These are phyloP conservation scores for Alternaria triticimaculans DNA, from an alignment of 2,329 filamentous ascomycete genomes.

Conservation along the genomic window DNA sequence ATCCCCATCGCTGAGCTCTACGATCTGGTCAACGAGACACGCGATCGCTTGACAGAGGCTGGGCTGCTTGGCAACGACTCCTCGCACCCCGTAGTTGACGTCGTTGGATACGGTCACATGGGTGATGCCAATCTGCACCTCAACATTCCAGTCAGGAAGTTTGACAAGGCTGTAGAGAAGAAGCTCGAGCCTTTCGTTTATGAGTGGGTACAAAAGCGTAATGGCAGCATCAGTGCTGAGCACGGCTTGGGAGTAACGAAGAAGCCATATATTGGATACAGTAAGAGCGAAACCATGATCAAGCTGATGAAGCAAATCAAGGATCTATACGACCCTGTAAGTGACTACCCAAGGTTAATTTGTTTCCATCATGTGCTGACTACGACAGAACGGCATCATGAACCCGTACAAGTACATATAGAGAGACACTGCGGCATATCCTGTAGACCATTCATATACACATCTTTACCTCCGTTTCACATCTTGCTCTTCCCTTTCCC, in stretches of 20 bases:
- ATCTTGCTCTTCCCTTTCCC: constrained; percentile 6
- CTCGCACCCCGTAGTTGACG: constrained; percentile 79
- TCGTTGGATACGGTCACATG: constrained; percentile 99
- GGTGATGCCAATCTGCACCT: constrained; percentile 95
- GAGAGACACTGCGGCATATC: constrained; percentile 25
- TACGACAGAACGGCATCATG: constrained; percentile 87
- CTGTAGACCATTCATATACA: constrained; percentile 3
- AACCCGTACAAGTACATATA: constrained; percentile 97
- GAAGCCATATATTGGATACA: constrained; percentile 95
- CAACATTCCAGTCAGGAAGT: constrained; percentile 82
- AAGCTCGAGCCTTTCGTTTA: constrained; percentile 94
- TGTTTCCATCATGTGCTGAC: constrained; percentile 26
- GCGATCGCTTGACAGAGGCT: constrained; percentile 72
- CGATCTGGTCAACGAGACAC: constrained; percentile 83
- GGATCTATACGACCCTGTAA: constrained; percentile 89
- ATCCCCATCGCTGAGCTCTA: constrained; percentile 91
- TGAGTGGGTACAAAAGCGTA: constrained; percentile 89
- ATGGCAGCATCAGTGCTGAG: constrained; percentile 95
- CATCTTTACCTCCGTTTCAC: not conserved
- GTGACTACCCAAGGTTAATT: constrained; percentile 43
- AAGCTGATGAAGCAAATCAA: constrained; percentile 95
- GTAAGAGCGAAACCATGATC: constrained; percentile 85
- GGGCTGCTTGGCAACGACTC: constrained; percentile 77
- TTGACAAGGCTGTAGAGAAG: constrained; percentile 86
- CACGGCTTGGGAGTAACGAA: constrained; percentile 94